A percentile compares a stretch with the other conserved stretches of the same genome.
Conservation (phyloP, 495 filamentous ascomycete genomes). For the Polyplosphaeria fusca region DNA sequence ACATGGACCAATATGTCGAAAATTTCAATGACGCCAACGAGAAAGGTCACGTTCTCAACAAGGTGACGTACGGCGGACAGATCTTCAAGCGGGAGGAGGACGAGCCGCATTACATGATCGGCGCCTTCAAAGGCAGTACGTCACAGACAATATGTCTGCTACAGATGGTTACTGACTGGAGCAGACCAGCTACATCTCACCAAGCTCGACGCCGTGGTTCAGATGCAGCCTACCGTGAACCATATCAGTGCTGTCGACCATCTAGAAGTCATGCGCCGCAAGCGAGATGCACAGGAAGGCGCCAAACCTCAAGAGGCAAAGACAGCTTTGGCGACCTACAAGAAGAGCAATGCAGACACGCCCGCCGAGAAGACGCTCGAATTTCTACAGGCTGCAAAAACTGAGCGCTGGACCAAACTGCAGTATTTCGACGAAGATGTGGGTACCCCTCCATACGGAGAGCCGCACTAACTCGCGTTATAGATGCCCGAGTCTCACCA, state of each 20-base stretch:
- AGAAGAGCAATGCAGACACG: conserved; percentile 58
- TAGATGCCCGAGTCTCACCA: conserved; percentile 62
- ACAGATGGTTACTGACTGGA: conserved; percentile 14
- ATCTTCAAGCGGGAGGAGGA: conserved; percentile 56
- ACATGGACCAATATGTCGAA: conserved; percentile 43
- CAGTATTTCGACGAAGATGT: conserved; percentile 69
- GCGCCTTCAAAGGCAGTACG: conserved; percentile 63
- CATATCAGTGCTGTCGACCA: conserved; percentile 69
- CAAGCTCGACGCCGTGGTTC: conserved; percentile 63
- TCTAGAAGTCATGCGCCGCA: conserved; percentile 36
- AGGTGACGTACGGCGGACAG: conserved; percentile 65
- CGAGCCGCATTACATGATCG: conserved; percentile 68
- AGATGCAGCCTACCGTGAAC: conserved; percentile 70
- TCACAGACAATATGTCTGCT: conserved; percentile 5
- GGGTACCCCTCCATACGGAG: too few species aligned
- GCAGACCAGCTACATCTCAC: conserved; percentile 67
- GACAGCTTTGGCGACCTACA: conserved; percentile 59
- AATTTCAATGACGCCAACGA: conserved; percentile 51
- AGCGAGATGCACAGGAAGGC: conserved; percentile 43
- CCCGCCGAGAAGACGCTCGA: conserved; percentile 7
- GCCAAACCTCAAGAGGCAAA: conserved; percentile 50
- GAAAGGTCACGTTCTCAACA: conserved; percentile 52
- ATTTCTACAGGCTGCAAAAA: conserved; percentile 8
- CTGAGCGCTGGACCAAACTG: conserved; percentile 62
- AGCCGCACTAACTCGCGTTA: too few species aligned